These are phyloP conservation scores for Jackrogersella minutella DNA, from an alignment of 495 filamentous ascomycete species.

Conservation along the genomic window DNA sequence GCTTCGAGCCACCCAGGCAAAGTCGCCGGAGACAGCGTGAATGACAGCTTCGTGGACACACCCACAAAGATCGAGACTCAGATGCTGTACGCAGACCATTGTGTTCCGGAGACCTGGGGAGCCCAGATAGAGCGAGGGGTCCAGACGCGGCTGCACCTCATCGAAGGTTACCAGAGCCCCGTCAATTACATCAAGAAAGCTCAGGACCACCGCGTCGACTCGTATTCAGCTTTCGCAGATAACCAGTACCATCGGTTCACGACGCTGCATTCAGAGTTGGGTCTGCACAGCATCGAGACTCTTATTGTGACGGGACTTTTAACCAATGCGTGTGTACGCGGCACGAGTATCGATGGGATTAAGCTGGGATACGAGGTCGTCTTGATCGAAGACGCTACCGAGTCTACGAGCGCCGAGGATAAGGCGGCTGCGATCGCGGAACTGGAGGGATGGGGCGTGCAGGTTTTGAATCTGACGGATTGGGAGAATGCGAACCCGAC, in stretches of 20 bases:
- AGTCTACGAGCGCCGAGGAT: conserved; percentile 25
- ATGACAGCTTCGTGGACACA: conserved; percentile 37
- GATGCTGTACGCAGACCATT: conserved; percentile 41
- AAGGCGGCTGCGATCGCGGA: conserved; percentile 40
- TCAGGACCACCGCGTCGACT: conserved; percentile 44
- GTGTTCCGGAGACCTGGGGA: conserved; percentile 43
- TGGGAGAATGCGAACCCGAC: conserved; percentile 40
- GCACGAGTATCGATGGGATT: conserved; percentile 44
- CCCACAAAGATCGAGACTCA: conserved; percentile 41
- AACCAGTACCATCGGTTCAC: conserved; percentile 48
- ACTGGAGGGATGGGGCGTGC: conserved; percentile 42
- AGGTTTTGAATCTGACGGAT: conserved; percentile 37
- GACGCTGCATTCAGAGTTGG: conserved; percentile 41
- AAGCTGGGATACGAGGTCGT: conserved; percentile 46
- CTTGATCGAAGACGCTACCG: conserved; percentile 43
- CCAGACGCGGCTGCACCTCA: conserved; percentile 32
- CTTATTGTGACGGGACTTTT: conserved; percentile 41
- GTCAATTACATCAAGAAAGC: conserved; percentile 49
- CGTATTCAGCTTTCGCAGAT: conserved; percentile 45
- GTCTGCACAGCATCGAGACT: conserved; percentile 41
- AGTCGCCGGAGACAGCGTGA: conserved; percentile 25
- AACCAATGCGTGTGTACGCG: conserved; percentile 45
- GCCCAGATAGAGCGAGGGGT: conserved; percentile 42
- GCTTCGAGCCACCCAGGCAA: conserved; percentile 32
- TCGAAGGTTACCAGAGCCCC: conserved; percentile 40